These are phyloP conservation scores for Benincasa hispida DNA, from an alignment of 306 rosid species.

Conservation along the genomic window DNA sequence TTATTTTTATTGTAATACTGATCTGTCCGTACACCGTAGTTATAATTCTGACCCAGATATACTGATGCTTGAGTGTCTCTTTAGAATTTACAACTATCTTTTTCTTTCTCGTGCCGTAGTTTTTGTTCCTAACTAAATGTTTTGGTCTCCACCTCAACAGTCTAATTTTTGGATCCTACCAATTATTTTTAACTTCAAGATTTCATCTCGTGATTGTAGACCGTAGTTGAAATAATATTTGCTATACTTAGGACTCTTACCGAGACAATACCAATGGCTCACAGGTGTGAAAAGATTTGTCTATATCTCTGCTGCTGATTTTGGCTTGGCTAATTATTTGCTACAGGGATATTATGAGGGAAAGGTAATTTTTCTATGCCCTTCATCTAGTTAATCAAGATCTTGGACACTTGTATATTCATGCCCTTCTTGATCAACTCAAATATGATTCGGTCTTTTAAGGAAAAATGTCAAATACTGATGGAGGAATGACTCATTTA, in stretches of 20 bases:
- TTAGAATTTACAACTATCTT: neutral
- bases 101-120: neutral
- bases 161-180: neutral
- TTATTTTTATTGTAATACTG: neutral
- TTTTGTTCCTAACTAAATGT: neutral
- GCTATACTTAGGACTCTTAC: neutral
- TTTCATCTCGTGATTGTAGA: neutral
- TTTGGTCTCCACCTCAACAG: neutral
- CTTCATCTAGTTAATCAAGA: neutral
- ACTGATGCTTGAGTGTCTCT: neutral
- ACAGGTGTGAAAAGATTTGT: conserved; percentile 90
- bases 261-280: neutral
- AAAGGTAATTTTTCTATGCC: conserved; percentile 42
- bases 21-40: neutral
- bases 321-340: conserved; percentile 67
- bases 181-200: neutral
- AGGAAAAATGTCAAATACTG: neutral
- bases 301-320: conserved; percentile 91
- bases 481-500: neutral
- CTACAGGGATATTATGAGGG: conserved; percentile 85
- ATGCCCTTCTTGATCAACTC: neutral
- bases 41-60: neutral
- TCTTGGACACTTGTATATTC: neutral
- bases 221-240: neutral
- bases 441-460: neutral